Evolutionary conservation across 805 yeast genomes (phyloP).

Genomic region (Myxozyma vanderwaltii): DNA sequence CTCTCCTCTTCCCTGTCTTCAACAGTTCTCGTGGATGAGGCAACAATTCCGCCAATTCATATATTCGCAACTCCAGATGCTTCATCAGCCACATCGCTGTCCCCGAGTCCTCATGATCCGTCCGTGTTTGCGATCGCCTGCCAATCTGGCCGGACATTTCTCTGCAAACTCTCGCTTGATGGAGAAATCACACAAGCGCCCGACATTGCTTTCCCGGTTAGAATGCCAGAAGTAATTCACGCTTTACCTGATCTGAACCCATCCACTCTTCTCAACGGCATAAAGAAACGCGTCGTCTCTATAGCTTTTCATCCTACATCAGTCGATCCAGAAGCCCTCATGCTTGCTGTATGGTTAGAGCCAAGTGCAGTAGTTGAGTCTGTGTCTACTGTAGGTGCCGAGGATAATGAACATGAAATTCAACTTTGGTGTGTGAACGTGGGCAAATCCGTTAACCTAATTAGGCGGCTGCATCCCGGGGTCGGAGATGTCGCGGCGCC

Average conservation of each 20-base stretch:
- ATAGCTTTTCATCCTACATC: slow-evolving; percentile 33
- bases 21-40: not conserved
- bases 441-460: slow-evolving; percentile 27
- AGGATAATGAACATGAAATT: slow-evolving; percentile 10
- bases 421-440: slow-evolving; percentile 31
- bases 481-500: slow-evolving; percentile 1
- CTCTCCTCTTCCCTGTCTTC: not conserved
- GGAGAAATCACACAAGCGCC: not conserved
- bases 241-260: slow-evolving; percentile 6
- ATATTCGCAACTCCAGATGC: slow-evolving; percentile 9
- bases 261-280: not conserved
- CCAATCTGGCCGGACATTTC: slow-evolving; percentile 20
- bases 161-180: slow-evolving; percentile 11
- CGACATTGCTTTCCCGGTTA: not conserved
- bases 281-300: slow-evolving; percentile 7
- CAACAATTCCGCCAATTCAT: not conserved
- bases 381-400: not conserved
- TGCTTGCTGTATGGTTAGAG: slow-evolving; percentile 26
- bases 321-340: slow-evolving; percentile 20
- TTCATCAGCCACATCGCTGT: slow-evolving; percentile 11
- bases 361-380: not conserved
- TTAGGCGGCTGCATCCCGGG: slow-evolving; percentile 19
- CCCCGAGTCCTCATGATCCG: slow-evolving; percentile 25
- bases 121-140: slow-evolving; percentile 28
- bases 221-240: slow-evolving; percentile 12